phyloP scores from a whole-genome alignment of 2,329 filamentous ascomycete species.

The Talaromyces sp. region DNA sequence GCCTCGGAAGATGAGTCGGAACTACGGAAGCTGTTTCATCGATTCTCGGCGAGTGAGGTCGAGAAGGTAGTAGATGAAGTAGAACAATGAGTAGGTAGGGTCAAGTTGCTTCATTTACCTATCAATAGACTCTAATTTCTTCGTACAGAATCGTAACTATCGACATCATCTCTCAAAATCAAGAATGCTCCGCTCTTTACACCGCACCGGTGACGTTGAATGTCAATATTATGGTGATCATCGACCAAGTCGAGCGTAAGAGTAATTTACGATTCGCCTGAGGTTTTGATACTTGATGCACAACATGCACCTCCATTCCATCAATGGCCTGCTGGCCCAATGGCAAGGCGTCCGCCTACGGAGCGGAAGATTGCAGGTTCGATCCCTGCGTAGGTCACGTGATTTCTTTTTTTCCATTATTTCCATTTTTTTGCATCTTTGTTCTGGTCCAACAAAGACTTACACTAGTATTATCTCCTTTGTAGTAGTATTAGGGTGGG shows the following conservation, averaged over 20 bases:
- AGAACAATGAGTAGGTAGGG: constrained; percentile 25
- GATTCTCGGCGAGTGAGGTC: constrained; percentile 58
- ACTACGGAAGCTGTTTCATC: constrained; percentile 60
- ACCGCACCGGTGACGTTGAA: neutral
- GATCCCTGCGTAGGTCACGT: constrained; percentile 9
- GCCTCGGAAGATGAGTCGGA: constrained; percentile 56
- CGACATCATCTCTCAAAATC: neutral
- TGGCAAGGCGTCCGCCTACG: constrained; percentile 20
- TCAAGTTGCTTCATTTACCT: neutral
- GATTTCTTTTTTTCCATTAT: neutral
- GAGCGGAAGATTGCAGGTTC: constrained; percentile 16
- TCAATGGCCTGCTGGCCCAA: constrained; percentile 17
- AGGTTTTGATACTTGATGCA: neutral
- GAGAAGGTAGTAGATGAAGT: constrained; percentile 53
- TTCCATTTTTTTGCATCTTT: neutral
- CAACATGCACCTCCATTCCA: neutral
- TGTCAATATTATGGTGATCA: neutral
- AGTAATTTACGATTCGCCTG: neutral
- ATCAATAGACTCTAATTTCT: neutral
- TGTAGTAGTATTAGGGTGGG: neutral
- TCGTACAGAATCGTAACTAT: neutral
- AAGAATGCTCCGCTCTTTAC: neutral
- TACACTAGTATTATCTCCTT: neutral
- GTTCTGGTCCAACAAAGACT: too few species aligned
- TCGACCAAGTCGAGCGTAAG: neutral